Evolutionary conservation across 129 eudicot species (phyloP), one percentile per base, ranked within the genome.

Genomic region (Cynara cardunculus): DNA sequence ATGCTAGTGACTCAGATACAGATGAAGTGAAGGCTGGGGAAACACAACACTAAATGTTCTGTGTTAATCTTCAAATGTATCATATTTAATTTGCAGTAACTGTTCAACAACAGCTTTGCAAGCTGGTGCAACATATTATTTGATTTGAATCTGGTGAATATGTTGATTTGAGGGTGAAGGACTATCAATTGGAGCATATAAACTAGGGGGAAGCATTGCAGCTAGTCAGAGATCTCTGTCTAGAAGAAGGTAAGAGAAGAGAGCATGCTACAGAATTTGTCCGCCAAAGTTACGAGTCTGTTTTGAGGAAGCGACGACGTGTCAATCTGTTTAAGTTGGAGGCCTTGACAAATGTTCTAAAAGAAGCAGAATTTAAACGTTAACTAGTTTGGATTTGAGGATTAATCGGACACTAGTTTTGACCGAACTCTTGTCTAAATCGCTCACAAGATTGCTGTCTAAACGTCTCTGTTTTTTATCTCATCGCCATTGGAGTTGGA

Each of bases 221-320:
- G 86, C 84, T 84, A 67, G 79, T 89, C 77, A 97, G 91, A 85
- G 97, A 89, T 82, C 89, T 89, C 18, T 91, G 95, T 74, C 74
- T 88, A 70, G 93, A 90, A 86, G 99, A 92, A 87, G 88, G 91
- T 71, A 92, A 86, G 81, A 93, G 86, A 83, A 88, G 98, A 87
- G 97, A 89, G 77, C 82, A 82, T 59, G 69, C 75, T 25, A 77
- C 88, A n/a, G 93, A 84, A 18, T 89, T 82, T 87, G 87, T 79
- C 69, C 86, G 84, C 13, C 87, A 69, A 56, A 91, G 98, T 82
- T 95, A 92, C 21, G 94, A 87, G 70, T 80, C 96, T 49, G 90
- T 89, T 77, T 85, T 96, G 26, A 91, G 86, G 84, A 93, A 89
- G 79, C 86, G 95, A 66, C 86, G 88, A 77, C 59, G 69, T 83